phyloP scores from a whole-genome alignment of 2,329 filamentous ascomycete genomes.

The Claviceps pazoutovae region DNA sequence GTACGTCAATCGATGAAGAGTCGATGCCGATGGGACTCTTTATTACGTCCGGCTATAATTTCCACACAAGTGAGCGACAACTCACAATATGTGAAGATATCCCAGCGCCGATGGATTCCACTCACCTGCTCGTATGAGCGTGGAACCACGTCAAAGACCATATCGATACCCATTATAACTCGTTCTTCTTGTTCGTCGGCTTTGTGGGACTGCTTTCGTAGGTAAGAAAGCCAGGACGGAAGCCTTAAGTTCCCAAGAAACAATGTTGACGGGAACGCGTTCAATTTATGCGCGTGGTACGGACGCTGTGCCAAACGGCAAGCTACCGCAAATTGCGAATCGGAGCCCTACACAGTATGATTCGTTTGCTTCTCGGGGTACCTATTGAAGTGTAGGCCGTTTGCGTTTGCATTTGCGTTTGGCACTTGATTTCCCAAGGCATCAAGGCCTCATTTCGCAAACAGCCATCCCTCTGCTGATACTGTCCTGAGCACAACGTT shows the following conservation, averaged over 20 bases:
- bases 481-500: no score
- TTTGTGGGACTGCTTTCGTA: neutral
- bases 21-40: neutral
- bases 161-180: neutral
- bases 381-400: neutral
- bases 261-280: neutral
- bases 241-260: neutral
- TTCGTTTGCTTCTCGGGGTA: neutral
- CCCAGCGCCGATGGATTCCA: neutral
- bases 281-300: neutral
- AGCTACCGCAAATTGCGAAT: neutral
- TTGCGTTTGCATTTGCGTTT: no score
- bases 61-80: no score
- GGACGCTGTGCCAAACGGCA: neutral
- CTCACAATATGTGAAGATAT: neutral
- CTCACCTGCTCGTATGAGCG: neutral
- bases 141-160: slow-evolving; percentile 2
- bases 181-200: neutral
- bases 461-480: no score
- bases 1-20: neutral
- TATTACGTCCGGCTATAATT: neutral
- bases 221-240: neutral
- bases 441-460: no score
- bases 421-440: no score
- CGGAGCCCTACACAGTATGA: neutral